Base-by-base conservation (phyloP, 371 early-diverging fungal genomes). In the Mucor circinelloides region DNA sequence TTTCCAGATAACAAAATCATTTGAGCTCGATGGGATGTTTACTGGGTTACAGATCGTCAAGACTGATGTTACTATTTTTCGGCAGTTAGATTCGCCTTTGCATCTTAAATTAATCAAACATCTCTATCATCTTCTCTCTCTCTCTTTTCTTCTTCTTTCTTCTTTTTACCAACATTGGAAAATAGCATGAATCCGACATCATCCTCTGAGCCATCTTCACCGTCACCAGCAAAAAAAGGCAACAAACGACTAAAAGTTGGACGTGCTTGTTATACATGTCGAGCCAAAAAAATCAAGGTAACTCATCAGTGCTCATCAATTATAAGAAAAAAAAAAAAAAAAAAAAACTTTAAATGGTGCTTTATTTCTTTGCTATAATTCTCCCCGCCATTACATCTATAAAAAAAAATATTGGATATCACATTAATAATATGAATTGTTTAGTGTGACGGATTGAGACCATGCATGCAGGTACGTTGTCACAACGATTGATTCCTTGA, bases 251-350 rank as follows among this genome's bases (percentile, higher is more conserved):
- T 79, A 19, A 82, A 82, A 68, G 79, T 82, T 34, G 72, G 72
- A 13, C 60, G 80, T 56, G 82, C 82, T 3, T 82, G 82, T 46
- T 82, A 77, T 56, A 77, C 82, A 9, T 82, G 82, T 60, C 71
- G 82, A 38, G 79, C 74, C 15, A 82, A 82, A 52, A 82, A 82
- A 67, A 82, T 82, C 46, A 82, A 82, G 79, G 82, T 82, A 78
- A 36, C 28, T 64, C 5, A 34, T 50, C 19, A 31, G 13, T 68
- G 17, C 31, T 19, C 19, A 30, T 25, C 25, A 32, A 28, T 21
- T 58, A 19, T 60, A 32, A 44, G 36, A 50, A 50, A 48, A 15
- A 15, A 40, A 40, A 15, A 5, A 5, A 1, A 12, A 15, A 40
- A 40, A 40, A 40, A 40, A 50, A 50, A 23, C 50, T 50, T 50